Evolutionary conservation across 2,329 filamentous ascomycete genomes (phyloP).

Genomic region (Colletotrichum sansevieriae): DNA sequence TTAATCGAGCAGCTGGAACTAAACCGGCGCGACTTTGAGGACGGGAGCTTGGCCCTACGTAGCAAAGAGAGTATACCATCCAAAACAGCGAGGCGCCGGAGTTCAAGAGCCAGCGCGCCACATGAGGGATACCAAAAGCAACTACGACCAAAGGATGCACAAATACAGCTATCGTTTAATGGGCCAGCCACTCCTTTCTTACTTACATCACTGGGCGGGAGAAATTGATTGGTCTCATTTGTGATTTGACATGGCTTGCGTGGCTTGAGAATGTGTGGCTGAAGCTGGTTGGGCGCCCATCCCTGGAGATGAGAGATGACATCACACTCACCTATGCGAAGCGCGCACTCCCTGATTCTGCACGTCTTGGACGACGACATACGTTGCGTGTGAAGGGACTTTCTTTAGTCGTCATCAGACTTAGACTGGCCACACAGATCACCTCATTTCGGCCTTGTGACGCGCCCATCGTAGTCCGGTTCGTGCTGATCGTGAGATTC

Average conservation of each 20-base stretch:
- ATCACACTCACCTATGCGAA: constrained; percentile 21
- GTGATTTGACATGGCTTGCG: background rate
- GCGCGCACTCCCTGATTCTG: constrained; percentile 4
- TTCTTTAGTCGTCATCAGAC: background rate
- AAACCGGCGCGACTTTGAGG: background rate
- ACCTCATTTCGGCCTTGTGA: constrained; percentile 33
- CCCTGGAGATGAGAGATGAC: constrained; percentile 20
- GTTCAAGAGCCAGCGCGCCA: background rate
- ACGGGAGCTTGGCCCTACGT: constrained; percentile 26
- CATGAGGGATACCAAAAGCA: no score
- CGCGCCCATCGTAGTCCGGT: constrained; percentile 5
- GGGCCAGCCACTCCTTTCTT: constrained; percentile 1
- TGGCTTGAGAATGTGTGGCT: constrained; percentile 32
- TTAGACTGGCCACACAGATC: constrained; percentile 23
- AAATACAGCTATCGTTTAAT: background rate
- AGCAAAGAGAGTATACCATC: background rate
- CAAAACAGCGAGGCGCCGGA: background rate
- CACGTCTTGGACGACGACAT: constrained; percentile 28
- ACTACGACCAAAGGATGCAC: no score
- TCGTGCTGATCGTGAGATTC: constrained; percentile 23
- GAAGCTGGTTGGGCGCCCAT: constrained; percentile 32
- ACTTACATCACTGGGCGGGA: background rate
- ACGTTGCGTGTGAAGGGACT: background rate
- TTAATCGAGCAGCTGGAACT: constrained; percentile 7
- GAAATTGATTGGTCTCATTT: constrained; percentile 28